Evolutionary conservation across 257 asterid species (phyloP).

Genomic region (Solanum etuberosum): DNA sequence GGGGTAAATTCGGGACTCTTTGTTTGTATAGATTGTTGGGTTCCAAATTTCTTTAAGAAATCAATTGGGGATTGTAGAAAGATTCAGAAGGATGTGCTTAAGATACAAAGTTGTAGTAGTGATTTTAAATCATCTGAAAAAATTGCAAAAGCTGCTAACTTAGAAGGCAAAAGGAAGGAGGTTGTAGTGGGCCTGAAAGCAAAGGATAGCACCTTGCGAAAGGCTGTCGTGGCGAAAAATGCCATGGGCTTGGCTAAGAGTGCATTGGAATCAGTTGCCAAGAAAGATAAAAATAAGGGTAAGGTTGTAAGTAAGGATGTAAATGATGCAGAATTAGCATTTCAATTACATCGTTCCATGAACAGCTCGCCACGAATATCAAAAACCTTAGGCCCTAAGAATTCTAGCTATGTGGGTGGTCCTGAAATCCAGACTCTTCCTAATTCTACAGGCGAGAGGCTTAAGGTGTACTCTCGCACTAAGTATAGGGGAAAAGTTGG

Average conservation of each 20-base stretch:
- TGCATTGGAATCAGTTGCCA: constrained; percentile 10
- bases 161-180: constrained; percentile 19
- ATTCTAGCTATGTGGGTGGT: constrained; percentile 12
- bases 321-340: constrained; percentile 45
- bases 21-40: constrained; percentile 89
- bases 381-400: constrained; percentile 14
- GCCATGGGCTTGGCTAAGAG: constrained; percentile 12
- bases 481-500: constrained; percentile 9
- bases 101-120: constrained; percentile 2
- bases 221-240: constrained; percentile 16
- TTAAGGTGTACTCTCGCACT: constrained; percentile 8
- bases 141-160: constrained; percentile 12
- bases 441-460: constrained; percentile 14
- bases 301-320: constrained; percentile 11
- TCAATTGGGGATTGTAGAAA: constrained; percentile 22
- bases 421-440: background rate
- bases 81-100: constrained; percentile 2
- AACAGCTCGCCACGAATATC: constrained; percentile 47
- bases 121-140: constrained; percentile 10
- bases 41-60: constrained; percentile 55
- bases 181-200: constrained; percentile 21
- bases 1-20: constrained; percentile 5
- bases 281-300: constrained; percentile 13
- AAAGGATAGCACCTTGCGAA: constrained; percentile 19
- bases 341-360: constrained; percentile 46